Evolutionary conservation across 1,139 yeast species (phyloP).

Genomic region (Sugiyamaella sp.): DNA sequence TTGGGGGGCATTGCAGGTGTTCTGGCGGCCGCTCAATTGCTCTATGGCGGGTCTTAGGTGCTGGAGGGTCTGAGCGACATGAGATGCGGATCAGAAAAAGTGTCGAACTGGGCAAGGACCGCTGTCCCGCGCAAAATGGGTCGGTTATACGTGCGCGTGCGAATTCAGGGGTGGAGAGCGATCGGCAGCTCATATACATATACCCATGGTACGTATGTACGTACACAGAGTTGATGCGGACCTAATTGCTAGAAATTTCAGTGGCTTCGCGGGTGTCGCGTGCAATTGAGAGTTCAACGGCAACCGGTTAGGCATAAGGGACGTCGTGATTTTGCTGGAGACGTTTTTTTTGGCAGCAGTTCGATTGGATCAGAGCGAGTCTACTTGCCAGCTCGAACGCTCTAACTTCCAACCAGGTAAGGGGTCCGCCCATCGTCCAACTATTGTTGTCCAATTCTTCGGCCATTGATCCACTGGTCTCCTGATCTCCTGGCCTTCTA

Average conservation of each 20-base stretch:
- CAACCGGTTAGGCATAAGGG: not conserved
- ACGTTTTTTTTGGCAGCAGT: not conserved
- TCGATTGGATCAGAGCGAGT: too few relatives aligned
- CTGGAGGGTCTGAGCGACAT: too few relatives aligned
- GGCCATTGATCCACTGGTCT: too few relatives aligned
- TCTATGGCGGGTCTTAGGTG: too few relatives aligned
- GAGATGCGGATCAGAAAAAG: not conserved
- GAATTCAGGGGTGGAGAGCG: not conserved
- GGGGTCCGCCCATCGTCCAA: too few relatives aligned
- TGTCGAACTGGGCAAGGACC: conserved; percentile 9
- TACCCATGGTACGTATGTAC: not conserved
- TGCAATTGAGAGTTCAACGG: not conserved
- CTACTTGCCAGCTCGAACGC: too few relatives aligned
- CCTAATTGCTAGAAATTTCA: not conserved
- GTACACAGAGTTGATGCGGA: not conserved
- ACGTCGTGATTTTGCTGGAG: not conserved
- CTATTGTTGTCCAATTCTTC: too few relatives aligned
- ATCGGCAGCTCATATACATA: not conserved
- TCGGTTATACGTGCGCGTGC: not conserved
- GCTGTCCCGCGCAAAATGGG: not conserved
- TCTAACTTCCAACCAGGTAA: too few relatives aligned
- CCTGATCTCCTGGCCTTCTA: too few relatives aligned
- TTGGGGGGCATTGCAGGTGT: conserved; percentile 34
- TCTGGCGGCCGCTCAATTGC: not conserved
- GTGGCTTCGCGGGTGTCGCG: not conserved